These are phyloP conservation scores for Trypanosoma brucei DNA, from an alignment of 208 protist species.

Conservation along the genomic window DNA sequence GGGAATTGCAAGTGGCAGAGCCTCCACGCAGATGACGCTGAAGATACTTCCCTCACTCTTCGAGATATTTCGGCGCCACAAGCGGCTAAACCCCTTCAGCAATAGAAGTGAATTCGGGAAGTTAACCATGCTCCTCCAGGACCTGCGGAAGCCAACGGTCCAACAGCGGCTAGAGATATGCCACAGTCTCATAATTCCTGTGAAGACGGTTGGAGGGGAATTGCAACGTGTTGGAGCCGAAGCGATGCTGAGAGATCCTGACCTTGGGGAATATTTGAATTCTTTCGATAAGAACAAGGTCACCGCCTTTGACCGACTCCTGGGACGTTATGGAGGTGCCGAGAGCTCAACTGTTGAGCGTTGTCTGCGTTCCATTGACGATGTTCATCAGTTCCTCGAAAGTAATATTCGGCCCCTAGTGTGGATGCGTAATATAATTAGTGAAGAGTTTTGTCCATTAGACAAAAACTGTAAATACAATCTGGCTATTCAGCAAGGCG, in stretches of 20 bases:
- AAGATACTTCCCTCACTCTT: constrained; percentile 88
- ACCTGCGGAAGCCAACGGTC: constrained; percentile 72
- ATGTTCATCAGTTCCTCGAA: constrained; percentile 89
- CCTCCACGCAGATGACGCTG: constrained; percentile 27
- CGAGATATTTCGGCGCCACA: constrained; percentile 95
- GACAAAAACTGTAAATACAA: constrained; percentile 25
- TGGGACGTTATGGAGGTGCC: constrained; percentile 45
- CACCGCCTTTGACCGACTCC: constrained; percentile 40
- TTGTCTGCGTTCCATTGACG: constrained; percentile 93
- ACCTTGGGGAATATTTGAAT: constrained; percentile 51
- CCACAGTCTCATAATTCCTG: constrained; percentile 58
- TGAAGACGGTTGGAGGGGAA: constrained; percentile 81
- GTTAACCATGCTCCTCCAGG: constrained; percentile 94
- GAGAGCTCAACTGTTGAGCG: constrained; percentile 59
- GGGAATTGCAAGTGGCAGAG: constrained; percentile 40
- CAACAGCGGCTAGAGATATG: constrained; percentile 38
- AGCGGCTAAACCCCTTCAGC: constrained; percentile 94
- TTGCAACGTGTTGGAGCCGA: constrained; percentile 45
- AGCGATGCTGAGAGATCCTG: constrained; percentile 60
- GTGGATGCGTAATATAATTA: constrained; percentile 44
- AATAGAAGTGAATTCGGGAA: constrained; percentile 95
- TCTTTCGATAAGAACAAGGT: constrained; percentile 48
- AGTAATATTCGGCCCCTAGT: constrained; percentile 74
- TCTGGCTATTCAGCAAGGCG: constrained; percentile 46
- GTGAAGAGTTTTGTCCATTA: constrained; percentile 56